Conservation (phyloP, 2,329 filamentous ascomycete species). For the Penicillium sp. region DNA sequence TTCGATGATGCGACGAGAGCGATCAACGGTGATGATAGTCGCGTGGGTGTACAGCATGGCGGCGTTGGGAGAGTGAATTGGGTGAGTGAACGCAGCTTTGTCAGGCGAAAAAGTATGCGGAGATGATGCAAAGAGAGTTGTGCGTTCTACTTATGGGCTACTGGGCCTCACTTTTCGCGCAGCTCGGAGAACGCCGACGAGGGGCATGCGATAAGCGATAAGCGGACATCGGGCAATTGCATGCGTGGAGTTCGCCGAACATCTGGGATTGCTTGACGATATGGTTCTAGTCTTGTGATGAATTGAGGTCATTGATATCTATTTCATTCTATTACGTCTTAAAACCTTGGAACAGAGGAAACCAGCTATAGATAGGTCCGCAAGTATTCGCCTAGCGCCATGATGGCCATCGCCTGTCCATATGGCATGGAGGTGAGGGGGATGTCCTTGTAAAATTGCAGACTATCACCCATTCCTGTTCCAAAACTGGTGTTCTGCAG, state of each 20-base stretch:
- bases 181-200: constrained; percentile 7
- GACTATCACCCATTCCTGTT: constrained; percentile 69
- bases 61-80: background rate
- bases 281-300: background rate
- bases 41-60: constrained; percentile 48
- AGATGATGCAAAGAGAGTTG: background rate
- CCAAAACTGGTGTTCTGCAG: constrained; percentile 73
- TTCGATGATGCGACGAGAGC: constrained; percentile 44
- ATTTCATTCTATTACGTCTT: background rate
- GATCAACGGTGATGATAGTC: constrained; percentile 54
- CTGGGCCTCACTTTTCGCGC: background rate
- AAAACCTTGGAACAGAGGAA: background rate
- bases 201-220: background rate
- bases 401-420: constrained; percentile 80
- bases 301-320: background rate
- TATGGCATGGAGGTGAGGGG: constrained; percentile 78
- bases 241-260: background rate
- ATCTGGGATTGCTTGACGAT: no score
- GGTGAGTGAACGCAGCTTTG: no score
- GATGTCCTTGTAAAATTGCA: constrained; percentile 77
- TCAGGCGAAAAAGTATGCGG: background rate
- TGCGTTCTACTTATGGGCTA: background rate
- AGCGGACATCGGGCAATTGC: background rate
- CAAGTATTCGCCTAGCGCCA: constrained; percentile 73
- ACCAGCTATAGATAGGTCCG: constrained; percentile 52